phyloP scores from a whole-genome alignment of 768 basidiomycete species.

The Russula griseocarnosa region DNA sequence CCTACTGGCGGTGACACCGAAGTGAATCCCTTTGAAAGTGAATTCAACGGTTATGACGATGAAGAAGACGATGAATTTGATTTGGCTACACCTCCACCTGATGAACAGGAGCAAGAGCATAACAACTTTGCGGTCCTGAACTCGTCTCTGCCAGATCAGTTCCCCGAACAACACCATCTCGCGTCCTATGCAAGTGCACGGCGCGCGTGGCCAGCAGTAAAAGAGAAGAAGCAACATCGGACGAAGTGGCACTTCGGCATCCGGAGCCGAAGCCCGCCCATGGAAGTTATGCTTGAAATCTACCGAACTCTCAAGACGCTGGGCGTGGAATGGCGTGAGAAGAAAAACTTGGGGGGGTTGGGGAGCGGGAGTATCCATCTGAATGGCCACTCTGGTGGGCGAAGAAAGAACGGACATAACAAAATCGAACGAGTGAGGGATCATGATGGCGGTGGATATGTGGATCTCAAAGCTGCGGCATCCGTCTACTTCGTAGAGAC shows the following conservation, averaged over 20 bases:
- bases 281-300: slow-evolving; percentile 99
- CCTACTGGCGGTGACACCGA: slow-evolving; percentile 59
- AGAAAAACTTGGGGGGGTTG: slow-evolving; percentile 69
- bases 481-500: slow-evolving; percentile 93
- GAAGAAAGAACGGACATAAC: slow-evolving; percentile 37
- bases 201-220: slow-evolving; percentile 40
- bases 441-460: slow-evolving; percentile 55
- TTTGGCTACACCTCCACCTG: slow-evolving; percentile 42
- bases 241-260: slow-evolving; percentile 99
- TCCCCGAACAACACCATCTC: slow-evolving; percentile 65
- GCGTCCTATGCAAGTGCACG: slow-evolving; percentile 60
- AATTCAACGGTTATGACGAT: slow-evolving; percentile 53
- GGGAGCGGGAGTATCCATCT: slow-evolving; percentile 44
- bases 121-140: slow-evolving; percentile 86
- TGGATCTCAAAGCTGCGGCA: slow-evolving; percentile 61
- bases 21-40: slow-evolving; percentile 77
- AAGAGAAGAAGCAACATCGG: slow-evolving; percentile 68
- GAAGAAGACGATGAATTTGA: slow-evolving; percentile 53
- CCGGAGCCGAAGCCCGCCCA: slow-evolving; percentile 86
- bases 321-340: slow-evolving; percentile 98
- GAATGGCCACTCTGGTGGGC: slow-evolving; percentile 23
- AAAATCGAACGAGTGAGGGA: slow-evolving; percentile 60
- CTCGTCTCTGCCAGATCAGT: slow-evolving; percentile 67
- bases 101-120: slow-evolving; percentile 39
- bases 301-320: slow-evolving; percentile 86